Conservation (phyloP, 495 filamentous ascomycete species). For the Glonium stellatum region DNA sequence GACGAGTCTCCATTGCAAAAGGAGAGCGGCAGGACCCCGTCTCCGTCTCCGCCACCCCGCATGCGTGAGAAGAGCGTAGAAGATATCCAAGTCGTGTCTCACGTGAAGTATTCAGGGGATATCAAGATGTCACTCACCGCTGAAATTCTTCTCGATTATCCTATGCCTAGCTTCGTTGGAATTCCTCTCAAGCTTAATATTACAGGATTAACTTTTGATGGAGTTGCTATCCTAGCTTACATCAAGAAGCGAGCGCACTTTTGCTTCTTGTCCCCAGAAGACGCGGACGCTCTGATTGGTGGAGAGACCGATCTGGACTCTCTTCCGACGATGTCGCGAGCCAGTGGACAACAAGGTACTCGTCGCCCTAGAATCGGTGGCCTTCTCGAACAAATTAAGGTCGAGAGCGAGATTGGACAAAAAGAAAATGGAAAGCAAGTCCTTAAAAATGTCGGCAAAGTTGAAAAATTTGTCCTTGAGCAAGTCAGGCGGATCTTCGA, state of each 20-base stretch:
- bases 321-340: slow-evolving; percentile 37
- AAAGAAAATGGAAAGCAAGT: slow-evolving; percentile 86
- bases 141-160: slow-evolving; percentile 93
- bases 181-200: slow-evolving; percentile 88
- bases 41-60: slow-evolving; percentile 24
- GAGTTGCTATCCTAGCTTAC: slow-evolving; percentile 83
- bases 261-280: slow-evolving; percentile 84
- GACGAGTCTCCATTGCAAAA: slow-evolving; percentile 10
- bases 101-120: slow-evolving; percentile 79
- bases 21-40: slow-evolving; percentile 14
- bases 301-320: slow-evolving; percentile 36
- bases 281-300: slow-evolving; percentile 55
- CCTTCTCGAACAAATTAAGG: slow-evolving; percentile 80
- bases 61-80: slow-evolving; percentile 34
- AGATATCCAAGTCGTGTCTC: slow-evolving; percentile 80
- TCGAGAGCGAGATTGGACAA: slow-evolving; percentile 95
- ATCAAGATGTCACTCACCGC: slow-evolving; percentile 81
- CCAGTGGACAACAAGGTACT: slow-evolving; percentile 10
- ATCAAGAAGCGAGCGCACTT: slow-evolving; percentile 80
- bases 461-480: slow-evolving; percentile 93
- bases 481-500: slow-evolving; percentile 96
- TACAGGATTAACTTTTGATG: slow-evolving; percentile 90
- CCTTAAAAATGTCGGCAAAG: slow-evolving; percentile 96
- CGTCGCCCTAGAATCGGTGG: slow-evolving; percentile 55
- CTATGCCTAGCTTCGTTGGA: slow-evolving; percentile 92